These are phyloP conservation scores for Globisporangium uncinulatum DNA, from an alignment of 352 stramenopile genomes.

Conservation along the genomic window DNA sequence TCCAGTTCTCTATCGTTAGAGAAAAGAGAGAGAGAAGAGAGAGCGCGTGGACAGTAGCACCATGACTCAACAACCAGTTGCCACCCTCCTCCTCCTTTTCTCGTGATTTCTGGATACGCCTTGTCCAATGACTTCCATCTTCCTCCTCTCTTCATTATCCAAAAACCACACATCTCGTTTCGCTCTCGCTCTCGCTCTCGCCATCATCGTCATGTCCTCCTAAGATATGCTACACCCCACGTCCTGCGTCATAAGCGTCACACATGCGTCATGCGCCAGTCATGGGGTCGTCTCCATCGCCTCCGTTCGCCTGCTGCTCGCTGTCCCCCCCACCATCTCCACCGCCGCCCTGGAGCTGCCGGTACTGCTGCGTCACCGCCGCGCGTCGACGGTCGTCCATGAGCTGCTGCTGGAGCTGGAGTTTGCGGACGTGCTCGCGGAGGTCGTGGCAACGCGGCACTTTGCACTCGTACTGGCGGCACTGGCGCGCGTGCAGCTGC, in stretches of 20 bases:
- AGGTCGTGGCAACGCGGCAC: slow-evolving; percentile 96
- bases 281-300: slow-evolving; percentile 26
- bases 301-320: slow-evolving; percentile 5
- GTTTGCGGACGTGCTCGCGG: slow-evolving; percentile 92
- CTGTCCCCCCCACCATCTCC: neutral
- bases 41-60: too few species aligned
- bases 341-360: slow-evolving; percentile 56
- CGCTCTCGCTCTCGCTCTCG: too few species aligned
- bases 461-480: slow-evolving; percentile 90
- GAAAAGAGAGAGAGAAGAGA: too few species aligned
- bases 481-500: slow-evolving; percentile 96
- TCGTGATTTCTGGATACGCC: too few species aligned
- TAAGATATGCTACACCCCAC: slow-evolving; percentile 12
- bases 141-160: too few species aligned
- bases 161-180: too few species aligned
- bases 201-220: neutral
- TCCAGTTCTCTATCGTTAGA: too few species aligned
- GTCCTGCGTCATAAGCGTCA: neutral
- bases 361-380: slow-evolving; percentile 84
- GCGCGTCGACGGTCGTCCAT: slow-evolving; percentile 96
- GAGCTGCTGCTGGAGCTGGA: slow-evolving; percentile 96
- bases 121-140: too few species aligned
- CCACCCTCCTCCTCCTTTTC: too few species aligned
- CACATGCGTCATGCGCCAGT: slow-evolving; percentile 10
- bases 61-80: too few species aligned